Base-by-base conservation (phyloP, 2,329 filamentous ascomycete species). In the Pleomassaria siparia region DNA sequence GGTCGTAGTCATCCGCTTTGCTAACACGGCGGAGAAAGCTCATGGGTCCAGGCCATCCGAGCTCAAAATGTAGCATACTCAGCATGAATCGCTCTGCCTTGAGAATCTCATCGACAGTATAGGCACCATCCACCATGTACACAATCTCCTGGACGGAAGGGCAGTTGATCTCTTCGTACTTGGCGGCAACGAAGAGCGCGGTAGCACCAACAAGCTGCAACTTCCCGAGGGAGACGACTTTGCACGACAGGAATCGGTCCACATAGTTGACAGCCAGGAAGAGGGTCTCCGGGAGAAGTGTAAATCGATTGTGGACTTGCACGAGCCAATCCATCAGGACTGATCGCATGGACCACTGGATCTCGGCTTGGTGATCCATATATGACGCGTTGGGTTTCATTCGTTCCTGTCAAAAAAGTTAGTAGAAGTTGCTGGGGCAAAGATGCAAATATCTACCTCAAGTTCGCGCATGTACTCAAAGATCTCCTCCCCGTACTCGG, bases 81-180 rank as follows among this genome's bases (percentile, higher is more conserved):
- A 99, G 82, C 91, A 99, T 99, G 76, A 96, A 97, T 11, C 91
- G 86, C 74, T 99, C 94, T 0, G 94, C 94, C 76, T 97, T 96
- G 56, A 97, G 81, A 47, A 99, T 92, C 75, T 97, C 94, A 47
- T 96, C 91, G 13, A 83, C 80, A 2, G 82, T 88, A 74, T 96
- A 99, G 46, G 90, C 91, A 35, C 85, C 83, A 67, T 99, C 94
- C 32, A 99, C 94, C 92, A 99, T 97, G 77, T 92, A 97, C 50
- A 96, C 88, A 63, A 99, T 95, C 76, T 99, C 94, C 52, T 88
- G 83, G 18, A 99, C 85, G 1, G 92, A 96, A 20, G 91, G 94
- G 71, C 91, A 96, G 73, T 96, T 95, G 76, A 99, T 96, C 75
- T 99, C 94, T 72, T 99, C 94, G 67, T 96, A 99, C 74, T 99